A percentile compares a stretch with the other conserved stretches of the same genome.
Conservation (phyloP, 495 filamentous ascomycete species). For the Aspergillus asperescens region DNA sequence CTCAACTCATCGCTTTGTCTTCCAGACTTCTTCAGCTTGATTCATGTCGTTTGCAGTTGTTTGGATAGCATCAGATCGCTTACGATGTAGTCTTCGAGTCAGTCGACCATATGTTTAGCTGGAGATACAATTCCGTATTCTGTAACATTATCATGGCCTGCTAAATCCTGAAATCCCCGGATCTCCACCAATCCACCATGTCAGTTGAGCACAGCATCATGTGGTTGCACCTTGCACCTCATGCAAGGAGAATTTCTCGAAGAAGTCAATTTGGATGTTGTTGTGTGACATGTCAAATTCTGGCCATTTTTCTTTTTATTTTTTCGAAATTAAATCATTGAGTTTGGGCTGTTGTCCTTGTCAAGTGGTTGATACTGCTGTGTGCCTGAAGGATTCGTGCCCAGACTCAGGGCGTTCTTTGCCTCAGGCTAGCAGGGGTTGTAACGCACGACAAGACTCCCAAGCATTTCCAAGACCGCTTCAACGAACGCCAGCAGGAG, state of each 20-base stretch:
- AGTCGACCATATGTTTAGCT: no score
- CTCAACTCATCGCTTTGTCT: not conserved
- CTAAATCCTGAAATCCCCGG: not conserved
- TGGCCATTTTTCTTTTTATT: not conserved
- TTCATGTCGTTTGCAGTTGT: not conserved
- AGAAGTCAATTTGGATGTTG: not conserved
- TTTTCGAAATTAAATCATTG: not conserved
- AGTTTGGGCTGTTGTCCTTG: not conserved
- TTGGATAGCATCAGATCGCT: no score
- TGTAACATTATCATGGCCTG: not conserved
- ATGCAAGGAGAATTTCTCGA: slow-evolving; percentile 2
- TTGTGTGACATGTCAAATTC: not conserved
- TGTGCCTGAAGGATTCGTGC: not conserved
- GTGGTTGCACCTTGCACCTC: not conserved
- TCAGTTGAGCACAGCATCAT: not conserved
- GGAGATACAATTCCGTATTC: no score
- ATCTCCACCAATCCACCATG: not conserved
- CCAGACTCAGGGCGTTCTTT: not conserved
- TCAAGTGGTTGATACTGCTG: not conserved
- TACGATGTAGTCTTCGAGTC: no score
- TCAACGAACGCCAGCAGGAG: not conserved
- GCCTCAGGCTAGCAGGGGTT: not conserved
- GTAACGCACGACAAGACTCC: not conserved
- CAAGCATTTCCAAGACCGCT: slow-evolving; percentile 5
- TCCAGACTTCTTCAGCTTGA: not conserved